These are phyloP conservation scores for Cordyceps cateniannulata DNA, from an alignment of 2,329 filamentous ascomycete species.

Conservation along the genomic window DNA sequence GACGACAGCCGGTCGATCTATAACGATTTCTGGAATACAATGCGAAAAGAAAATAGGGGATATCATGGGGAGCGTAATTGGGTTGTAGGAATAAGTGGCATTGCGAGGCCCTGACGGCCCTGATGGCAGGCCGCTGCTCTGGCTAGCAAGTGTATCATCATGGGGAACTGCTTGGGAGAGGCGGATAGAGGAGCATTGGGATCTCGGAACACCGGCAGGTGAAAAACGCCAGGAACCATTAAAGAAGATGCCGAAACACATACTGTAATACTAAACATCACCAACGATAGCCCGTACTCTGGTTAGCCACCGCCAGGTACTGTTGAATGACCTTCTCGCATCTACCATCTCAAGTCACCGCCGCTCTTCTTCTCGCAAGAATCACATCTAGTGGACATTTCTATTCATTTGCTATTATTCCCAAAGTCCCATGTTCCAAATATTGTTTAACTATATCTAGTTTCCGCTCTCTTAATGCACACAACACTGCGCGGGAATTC, in stretches of 20 bases:
- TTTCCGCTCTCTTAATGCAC: background rate
- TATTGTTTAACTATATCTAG: background rate
- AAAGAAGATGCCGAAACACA: background rate
- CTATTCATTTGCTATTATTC: background rate
- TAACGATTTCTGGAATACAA: conserved; percentile 1
- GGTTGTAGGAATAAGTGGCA: background rate
- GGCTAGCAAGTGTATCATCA: background rate
- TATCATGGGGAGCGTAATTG: background rate
- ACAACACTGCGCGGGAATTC: background rate
- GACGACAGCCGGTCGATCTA: conserved; percentile 5
- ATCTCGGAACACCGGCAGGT: background rate
- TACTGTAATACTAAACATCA: conserved; percentile 4
- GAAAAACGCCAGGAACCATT: background rate
- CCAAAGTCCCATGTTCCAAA: background rate
- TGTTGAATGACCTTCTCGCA: background rate
- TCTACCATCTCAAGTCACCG: background rate
- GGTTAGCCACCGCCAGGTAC: background rate
- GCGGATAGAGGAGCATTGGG: background rate
- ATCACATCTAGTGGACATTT: background rate
- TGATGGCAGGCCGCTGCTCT: too few species aligned
- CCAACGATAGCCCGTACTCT: background rate
- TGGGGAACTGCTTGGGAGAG: background rate
- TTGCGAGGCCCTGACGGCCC: too few species aligned
- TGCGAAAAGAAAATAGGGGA: background rate
- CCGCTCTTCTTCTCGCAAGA: background rate